Evolutionary conservation across 257 asterid genomes (phyloP).

Genomic region (Fraxinus anomala): DNA sequence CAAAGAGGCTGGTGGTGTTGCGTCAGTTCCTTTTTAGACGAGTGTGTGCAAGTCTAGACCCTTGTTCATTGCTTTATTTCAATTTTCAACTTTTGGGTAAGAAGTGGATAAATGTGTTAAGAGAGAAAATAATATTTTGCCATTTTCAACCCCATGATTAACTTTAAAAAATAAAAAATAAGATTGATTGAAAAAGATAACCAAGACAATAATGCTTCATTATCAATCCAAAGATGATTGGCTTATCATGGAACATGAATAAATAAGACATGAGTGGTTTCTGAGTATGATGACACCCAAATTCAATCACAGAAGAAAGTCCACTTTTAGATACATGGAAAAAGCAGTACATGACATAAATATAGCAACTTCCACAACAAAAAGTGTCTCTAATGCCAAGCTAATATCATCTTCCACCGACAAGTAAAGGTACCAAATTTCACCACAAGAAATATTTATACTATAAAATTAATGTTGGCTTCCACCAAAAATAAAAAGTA

Average conservation of each 20-base stretch:
- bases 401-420: slow-evolving; percentile 30
- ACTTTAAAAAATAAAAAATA: background rate
- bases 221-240: background rate
- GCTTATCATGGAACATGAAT: background rate
- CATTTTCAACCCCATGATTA: background rate
- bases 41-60: background rate
- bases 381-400: slow-evolving; percentile 23
- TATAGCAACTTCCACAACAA: slow-evolving; percentile 12
- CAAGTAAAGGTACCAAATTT: slow-evolving; percentile 29
- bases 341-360: slow-evolving; percentile 20
- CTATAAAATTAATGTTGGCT: slow-evolving; percentile 27
- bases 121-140: background rate
- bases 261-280: slow-evolving; percentile 15
- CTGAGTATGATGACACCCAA: slow-evolving; percentile 38
- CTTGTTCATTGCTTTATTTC: background rate
- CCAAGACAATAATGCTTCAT: background rate
- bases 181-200: background rate
- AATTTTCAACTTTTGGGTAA: background rate
- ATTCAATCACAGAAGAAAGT: background rate
- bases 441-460: slow-evolving; percentile 6
- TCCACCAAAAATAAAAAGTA: slow-evolving; percentile 22
- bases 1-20: background rate
- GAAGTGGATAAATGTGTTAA: background rate
- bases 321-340: slow-evolving; percentile 2
- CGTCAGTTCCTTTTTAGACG: background rate